Evolutionary conservation across 257 asterid genomes (phyloP).

Genomic region (Nicotiana tomentosiformis): DNA sequence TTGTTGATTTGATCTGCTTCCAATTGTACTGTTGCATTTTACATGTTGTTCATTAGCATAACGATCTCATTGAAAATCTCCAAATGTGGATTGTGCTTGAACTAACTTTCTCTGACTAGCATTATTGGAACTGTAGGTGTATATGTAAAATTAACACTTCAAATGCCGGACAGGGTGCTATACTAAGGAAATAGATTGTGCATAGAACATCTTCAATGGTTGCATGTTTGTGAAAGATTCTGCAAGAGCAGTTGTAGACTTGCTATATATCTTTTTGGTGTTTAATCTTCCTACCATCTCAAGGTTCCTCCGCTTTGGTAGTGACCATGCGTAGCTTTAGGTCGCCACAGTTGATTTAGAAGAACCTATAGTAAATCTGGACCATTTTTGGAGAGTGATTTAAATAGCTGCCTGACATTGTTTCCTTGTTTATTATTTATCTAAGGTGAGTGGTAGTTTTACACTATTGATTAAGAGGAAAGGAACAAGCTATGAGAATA

Average conservation of each 20-base stretch:
- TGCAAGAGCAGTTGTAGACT: background rate
- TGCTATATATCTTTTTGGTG: background rate
- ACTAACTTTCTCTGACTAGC: background rate
- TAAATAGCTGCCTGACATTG: background rate
- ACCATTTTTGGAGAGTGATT: background rate
- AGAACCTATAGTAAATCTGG: background rate
- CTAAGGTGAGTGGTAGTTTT: background rate
- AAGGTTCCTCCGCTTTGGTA: background rate
- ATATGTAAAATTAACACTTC: background rate
- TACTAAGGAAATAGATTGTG: background rate
- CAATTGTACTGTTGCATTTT: background rate
- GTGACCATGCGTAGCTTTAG: background rate
- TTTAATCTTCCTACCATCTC: background rate
- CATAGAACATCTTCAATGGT: background rate
- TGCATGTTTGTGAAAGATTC: background rate
- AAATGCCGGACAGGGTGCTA: background rate
- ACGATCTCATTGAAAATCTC: background rate
- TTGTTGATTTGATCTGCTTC: background rate
- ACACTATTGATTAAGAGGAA: background rate
- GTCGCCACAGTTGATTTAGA: background rate
- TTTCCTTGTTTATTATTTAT: constrained; percentile 1
- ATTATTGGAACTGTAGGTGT: background rate
- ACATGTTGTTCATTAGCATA: background rate
- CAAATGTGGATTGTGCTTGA: background rate
- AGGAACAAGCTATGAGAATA: background rate